These are phyloP conservation scores for Helianthus tuberosus DNA, from an alignment of 129 eudicot genomes.

Conservation along the genomic window DNA sequence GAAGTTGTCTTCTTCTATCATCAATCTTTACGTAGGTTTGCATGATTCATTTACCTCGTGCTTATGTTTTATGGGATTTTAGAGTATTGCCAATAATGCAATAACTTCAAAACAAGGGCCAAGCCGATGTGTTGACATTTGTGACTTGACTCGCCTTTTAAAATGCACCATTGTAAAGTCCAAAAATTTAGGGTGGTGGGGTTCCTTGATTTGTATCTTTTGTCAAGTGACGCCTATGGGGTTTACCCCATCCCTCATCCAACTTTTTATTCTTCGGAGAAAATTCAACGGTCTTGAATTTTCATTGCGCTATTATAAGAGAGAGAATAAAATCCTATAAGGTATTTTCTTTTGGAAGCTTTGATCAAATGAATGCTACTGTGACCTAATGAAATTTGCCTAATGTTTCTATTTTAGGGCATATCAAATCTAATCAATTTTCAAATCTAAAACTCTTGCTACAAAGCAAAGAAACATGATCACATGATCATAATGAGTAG, in stretches of 20 bases:
- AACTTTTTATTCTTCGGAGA: not conserved
- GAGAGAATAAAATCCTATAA: not conserved
- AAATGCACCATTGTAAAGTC: not conserved
- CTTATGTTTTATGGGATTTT: constrained; percentile 5
- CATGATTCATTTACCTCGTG: not conserved
- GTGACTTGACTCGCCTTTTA: not conserved
- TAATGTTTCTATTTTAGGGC: constrained; percentile 9
- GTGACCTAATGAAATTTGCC: not conserved
- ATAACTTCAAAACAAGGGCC: not conserved
- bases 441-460: constrained; percentile 6
- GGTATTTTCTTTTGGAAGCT: not conserved
- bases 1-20: not conserved
- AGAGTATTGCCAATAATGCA: constrained; percentile 2
- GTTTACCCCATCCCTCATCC: not conserved
- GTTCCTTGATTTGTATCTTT: constrained; percentile 12
- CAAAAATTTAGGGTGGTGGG: not conserved
- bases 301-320: not conserved
- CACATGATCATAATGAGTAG: constrained; percentile 18
- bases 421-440: constrained; percentile 10
- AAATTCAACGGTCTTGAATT: not conserved
- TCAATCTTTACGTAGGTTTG: not conserved
- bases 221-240: not conserved
- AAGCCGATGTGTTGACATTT: not conserved
- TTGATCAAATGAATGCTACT: not conserved
- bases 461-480: constrained; percentile 8